phyloP scores from a whole-genome alignment of 257 asterid genomes.

The Nicotiana attenuata region DNA sequence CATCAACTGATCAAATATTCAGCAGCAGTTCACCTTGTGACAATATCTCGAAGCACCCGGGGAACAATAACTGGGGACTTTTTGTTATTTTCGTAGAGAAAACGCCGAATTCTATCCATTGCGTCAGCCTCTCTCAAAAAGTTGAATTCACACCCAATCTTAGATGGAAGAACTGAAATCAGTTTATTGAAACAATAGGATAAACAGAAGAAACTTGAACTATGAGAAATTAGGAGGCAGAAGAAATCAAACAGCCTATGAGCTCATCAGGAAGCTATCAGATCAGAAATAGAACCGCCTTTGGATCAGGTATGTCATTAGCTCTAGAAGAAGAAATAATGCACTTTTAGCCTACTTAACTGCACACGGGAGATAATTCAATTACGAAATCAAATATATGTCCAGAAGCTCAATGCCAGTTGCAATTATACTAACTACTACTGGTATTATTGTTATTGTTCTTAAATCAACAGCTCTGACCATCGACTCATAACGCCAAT shows the following conservation, averaged over 20 bases:
- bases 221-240: not conserved
- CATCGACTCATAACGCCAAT: not conserved
- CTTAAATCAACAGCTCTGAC: not conserved
- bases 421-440: not conserved
- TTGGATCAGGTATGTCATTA: not conserved
- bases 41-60: constrained; percentile 48
- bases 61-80: constrained; percentile 83
- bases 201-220: not conserved
- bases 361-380: not conserved
- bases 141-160: constrained; percentile 94
- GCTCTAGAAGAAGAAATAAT: not conserved
- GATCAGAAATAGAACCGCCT: not conserved
- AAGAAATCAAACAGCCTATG: not conserved
- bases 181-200: not conserved
- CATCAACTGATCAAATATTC: not conserved
- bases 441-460: not conserved
- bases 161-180: constrained; percentile 17
- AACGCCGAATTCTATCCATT: constrained; percentile 72
- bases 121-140: constrained; percentile 93
- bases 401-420: not conserved
- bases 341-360: not conserved
- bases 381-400: not conserved
- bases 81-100: constrained; percentile 63
- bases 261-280: not conserved
- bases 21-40: constrained; percentile 49